phyloP scores from a whole-genome alignment of 495 filamentous ascomycete genomes.

The Hyphodiscus hymeniophilus region DNA sequence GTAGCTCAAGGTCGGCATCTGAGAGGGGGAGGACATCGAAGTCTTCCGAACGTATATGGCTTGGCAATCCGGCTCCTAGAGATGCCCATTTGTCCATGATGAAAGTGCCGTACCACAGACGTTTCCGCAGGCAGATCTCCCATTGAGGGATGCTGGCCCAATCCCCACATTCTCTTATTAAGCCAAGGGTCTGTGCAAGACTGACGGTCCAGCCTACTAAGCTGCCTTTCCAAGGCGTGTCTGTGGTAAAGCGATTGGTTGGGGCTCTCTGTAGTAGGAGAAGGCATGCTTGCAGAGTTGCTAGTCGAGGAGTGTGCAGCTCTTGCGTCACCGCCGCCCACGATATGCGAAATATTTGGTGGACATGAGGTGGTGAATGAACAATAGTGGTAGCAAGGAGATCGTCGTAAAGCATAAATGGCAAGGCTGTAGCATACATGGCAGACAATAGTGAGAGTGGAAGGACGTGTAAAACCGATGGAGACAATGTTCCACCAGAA shows the following conservation, averaged over 20 bases:
- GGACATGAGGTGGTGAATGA: constrained; percentile 14
- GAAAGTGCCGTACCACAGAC: constrained; percentile 22
- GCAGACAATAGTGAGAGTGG: constrained; percentile 21
- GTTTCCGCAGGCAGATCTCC: constrained; percentile 20
- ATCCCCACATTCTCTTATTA: constrained; percentile 18
- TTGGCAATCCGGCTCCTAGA: constrained; percentile 23
- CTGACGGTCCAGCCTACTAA: constrained; percentile 24
- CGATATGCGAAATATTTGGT: constrained; percentile 18
- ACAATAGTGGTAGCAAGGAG: constrained; percentile 21
- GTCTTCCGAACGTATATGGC: constrained; percentile 20
- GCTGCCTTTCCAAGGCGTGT: constrained; percentile 23
- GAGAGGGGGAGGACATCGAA: constrained; percentile 18
- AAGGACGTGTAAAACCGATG: constrained; percentile 11
- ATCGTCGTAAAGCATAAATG: constrained; percentile 24
- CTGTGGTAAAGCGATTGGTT: constrained; percentile 21
- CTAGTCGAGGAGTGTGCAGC: constrained; percentile 20
- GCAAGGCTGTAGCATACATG: constrained; percentile 22
- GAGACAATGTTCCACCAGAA: constrained; percentile 8
- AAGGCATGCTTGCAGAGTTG: constrained; percentile 22
- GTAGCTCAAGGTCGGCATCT: constrained; percentile 16
- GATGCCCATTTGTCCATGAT: constrained; percentile 26
- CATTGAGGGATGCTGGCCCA: constrained; percentile 20
- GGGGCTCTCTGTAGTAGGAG: constrained; percentile 22
- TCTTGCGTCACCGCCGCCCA: constrained; percentile 23
- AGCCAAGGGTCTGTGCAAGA: constrained; percentile 21